These are phyloP conservation scores for Neurospora sp. DNA, from an alignment of 495 filamentous ascomycete genomes.

Conservation along the genomic window DNA sequence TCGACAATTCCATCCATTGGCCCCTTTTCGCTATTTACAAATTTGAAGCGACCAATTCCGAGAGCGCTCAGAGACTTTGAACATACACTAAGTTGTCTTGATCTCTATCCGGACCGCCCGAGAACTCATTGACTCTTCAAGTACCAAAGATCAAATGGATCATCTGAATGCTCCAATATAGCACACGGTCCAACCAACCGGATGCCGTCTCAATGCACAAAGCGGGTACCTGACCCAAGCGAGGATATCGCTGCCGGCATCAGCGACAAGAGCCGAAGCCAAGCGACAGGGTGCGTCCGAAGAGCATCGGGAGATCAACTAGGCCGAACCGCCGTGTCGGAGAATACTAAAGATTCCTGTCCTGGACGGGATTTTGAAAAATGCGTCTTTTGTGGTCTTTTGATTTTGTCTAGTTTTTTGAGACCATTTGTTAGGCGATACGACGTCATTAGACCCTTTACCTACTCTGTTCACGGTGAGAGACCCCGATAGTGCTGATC, in stretches of 20 bases:
- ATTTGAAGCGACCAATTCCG: not conserved
- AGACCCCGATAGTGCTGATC: not conserved
- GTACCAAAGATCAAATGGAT: not conserved
- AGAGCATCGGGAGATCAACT: not conserved
- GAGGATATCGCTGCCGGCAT: not conserved
- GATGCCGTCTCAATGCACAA: not conserved
- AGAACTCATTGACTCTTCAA: not conserved
- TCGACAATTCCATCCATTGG: not conserved
- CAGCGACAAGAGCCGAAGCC: not conserved
- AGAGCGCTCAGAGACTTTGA: no score
- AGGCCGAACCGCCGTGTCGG: not conserved
- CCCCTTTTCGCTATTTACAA: not conserved
- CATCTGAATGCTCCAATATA: not conserved
- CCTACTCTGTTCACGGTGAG: not conserved
- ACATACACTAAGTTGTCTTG: no score
- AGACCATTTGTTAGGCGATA: not conserved
- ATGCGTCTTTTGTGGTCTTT: not conserved
- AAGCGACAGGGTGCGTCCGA: not conserved
- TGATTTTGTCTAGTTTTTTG: not conserved
- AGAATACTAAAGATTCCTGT: not conserved
- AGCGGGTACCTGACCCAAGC: not conserved
- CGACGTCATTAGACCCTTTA: not conserved
- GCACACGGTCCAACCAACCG: not conserved
- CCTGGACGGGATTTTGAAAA: not conserved
- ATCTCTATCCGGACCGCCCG: not conserved